phyloP scores from a whole-genome alignment of 495 filamentous ascomycete species.

The Cladorrhinum samala region DNA sequence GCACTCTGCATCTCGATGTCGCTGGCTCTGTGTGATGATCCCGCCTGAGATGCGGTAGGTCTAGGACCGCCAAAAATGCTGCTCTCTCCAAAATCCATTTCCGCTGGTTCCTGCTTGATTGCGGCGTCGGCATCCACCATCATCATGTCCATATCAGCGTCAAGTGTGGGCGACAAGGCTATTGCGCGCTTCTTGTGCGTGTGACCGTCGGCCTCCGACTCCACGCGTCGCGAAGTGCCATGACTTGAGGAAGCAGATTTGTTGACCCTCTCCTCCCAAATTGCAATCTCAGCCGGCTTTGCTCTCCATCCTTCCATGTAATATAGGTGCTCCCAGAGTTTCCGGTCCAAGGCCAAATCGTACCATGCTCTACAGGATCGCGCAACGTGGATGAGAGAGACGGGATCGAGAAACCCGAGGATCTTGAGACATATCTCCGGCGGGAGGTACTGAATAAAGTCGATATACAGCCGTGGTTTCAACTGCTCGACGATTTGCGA shows the following conservation, averaged over 20 bases:
- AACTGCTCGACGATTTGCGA: constrained; percentile 69
- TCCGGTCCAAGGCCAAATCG: constrained; percentile 69
- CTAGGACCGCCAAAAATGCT: constrained; percentile 34
- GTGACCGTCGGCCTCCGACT: constrained; percentile 34
- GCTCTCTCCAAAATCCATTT: constrained; percentile 21
- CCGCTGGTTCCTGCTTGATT: constrained; percentile 22
- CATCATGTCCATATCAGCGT: constrained; percentile 43
- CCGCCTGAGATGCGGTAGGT: background rate
- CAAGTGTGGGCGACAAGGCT: constrained; percentile 22
- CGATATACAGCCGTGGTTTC: constrained; percentile 78
- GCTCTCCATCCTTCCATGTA: constrained; percentile 78
- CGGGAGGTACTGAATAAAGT: constrained; percentile 79
- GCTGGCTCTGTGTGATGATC: constrained; percentile 11
- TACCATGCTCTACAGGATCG: constrained; percentile 78
- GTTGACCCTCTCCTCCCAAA: constrained; percentile 58
- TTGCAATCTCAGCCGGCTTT: constrained; percentile 55
- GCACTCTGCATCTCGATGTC: constrained; percentile 17
- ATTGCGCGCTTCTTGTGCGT: constrained; percentile 43
- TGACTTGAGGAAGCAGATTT: constrained; percentile 17
- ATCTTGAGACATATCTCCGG: constrained; percentile 84
- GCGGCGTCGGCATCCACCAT: constrained; percentile 34
- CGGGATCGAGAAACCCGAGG: constrained; percentile 73
- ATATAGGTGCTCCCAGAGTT: constrained; percentile 81
- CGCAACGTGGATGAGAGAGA: constrained; percentile 70
- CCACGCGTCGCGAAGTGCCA: constrained; percentile 23